Base-by-base conservation (phyloP, 1,284 basidiomycete genomes). In the Heterobasidion irregulare region DNA sequence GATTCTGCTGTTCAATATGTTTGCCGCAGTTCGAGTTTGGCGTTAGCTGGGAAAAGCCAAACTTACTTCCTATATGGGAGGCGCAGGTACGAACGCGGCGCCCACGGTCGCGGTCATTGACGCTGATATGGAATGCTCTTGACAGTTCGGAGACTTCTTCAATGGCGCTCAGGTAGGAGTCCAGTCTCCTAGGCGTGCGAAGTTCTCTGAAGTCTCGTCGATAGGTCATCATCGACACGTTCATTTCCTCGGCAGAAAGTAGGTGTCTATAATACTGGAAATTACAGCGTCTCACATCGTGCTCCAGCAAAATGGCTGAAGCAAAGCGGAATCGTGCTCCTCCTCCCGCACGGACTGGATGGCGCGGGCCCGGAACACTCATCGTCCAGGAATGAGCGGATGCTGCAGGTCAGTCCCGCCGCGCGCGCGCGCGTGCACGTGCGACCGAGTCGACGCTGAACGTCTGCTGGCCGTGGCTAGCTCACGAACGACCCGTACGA, bases 331-430 rank as follows among this genome's bases (percentile, higher is more conserved):
- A 79, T 96, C 43, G 87, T 94, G 4, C 72, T 97, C 63, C 80
- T 92, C 57, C 76, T 97, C 6, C 92, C 92, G 16, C 92, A 94
- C 61, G 92, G 90, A 6, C 77, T 90, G 13, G 92, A 95, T 63
- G 92, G 93, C 32, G 91, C 91, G 13, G 93, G 93, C 2, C 93
- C 93, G 0, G 93, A 96, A 66, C 93, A 96, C 67, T 93, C 90
- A 0, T 91, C 88, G 2, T 88, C 83, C 52, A 82, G 92, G 34
- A 76, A 95, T 43, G 93, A 96, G 67, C 76, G 92, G 41, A 89
- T 93, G 82, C 73, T 94, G 33, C 91, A 92, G 75, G 88, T 86
- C 26, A 26, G 26, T 26, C 26, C 26, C 26, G 26, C 26, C 26
- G 26, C 26, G 26, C 26, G 26, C 26, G 5, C 26, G 4, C 4